phyloP scores from a whole-genome alignment of 2,329 filamentous ascomycete species.

The Neodidymelliopsis sp. region DNA sequence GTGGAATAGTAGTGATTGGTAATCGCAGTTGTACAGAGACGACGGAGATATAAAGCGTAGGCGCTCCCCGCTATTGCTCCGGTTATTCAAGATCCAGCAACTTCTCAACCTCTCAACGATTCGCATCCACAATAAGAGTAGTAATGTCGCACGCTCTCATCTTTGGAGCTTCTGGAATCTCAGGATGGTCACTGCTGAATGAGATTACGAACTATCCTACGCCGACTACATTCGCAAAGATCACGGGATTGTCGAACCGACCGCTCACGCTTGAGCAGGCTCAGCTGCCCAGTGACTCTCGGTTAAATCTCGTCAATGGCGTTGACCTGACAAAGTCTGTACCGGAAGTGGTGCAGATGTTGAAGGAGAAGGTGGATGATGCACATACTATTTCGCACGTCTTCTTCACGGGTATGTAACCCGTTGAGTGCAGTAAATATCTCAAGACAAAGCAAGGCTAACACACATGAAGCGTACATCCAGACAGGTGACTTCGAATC shows the following conservation, averaged over 20 bases:
- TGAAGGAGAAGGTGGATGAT: constrained; percentile 5
- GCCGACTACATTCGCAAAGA: not conserved
- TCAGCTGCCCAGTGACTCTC: not conserved
- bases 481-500: not conserved
- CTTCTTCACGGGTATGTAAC: constrained; percentile 6
- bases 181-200: constrained; percentile 5
- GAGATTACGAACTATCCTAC: constrained; percentile 3
- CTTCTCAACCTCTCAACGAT: no score
- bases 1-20: no score
- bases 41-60: no score
- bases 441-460: not conserved
- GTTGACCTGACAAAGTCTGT: constrained; percentile 2
- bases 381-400: constrained; percentile 1
- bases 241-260: constrained; percentile 5
- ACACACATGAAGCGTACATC: not conserved
- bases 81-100: no score
- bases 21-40: no score
- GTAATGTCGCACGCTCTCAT: constrained; percentile 7
- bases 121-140: no score
- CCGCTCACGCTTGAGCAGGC: constrained; percentile 5
- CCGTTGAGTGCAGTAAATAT: no score
- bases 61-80: no score
- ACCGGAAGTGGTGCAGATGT: not conserved
- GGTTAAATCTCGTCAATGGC: constrained; percentile 4
- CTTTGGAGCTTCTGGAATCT: constrained; percentile 12